Conservation (phyloP, 768 basidiomycete genomes). For the Tricholoma hemisulphureum region DNA sequence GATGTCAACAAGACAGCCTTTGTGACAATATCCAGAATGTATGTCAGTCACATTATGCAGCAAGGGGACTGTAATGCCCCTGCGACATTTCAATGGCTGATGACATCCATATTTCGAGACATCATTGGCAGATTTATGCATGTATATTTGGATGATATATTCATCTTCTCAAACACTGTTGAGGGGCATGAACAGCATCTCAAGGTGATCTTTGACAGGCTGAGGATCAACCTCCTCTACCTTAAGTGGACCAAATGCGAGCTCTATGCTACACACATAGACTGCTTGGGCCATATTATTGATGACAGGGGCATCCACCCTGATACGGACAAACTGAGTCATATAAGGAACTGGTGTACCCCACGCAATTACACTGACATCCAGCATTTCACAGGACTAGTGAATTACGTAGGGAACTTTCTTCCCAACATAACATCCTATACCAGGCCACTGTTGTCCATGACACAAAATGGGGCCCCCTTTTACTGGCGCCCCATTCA, state of each 20-base stretch:
- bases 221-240: slow-evolving; percentile 23
- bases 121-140: slow-evolving; percentile 38
- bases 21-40: slow-evolving; percentile 36
- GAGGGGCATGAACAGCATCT: no score
- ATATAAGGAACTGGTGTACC: no score
- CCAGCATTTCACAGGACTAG: slow-evolving; percentile 38
- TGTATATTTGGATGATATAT: slow-evolving; percentile 44
- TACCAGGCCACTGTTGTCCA: slow-evolving; percentile 28
- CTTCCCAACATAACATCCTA: slow-evolving; percentile 34
- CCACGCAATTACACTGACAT: slow-evolving; percentile 33
- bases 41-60: slow-evolving; percentile 40
- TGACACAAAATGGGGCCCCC: slow-evolving; percentile 24
- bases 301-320: slow-evolving; percentile 37
- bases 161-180: slow-evolving; percentile 6
- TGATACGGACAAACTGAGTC: no score
- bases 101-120: slow-evolving; percentile 40
- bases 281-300: slow-evolving; percentile 37
- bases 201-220: slow-evolving; percentile 24
- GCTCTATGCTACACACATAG: slow-evolving; percentile 25
- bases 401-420: slow-evolving; percentile 37
- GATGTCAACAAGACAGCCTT: slow-evolving; percentile 35
- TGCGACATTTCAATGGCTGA: slow-evolving; percentile 43
- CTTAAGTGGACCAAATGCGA: slow-evolving; percentile 35
- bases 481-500: slow-evolving; percentile 30
- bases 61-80: slow-evolving; percentile 47